Conservation (phyloP, 345 rosid species). For the Cardiospermum halicacabum region DNA sequence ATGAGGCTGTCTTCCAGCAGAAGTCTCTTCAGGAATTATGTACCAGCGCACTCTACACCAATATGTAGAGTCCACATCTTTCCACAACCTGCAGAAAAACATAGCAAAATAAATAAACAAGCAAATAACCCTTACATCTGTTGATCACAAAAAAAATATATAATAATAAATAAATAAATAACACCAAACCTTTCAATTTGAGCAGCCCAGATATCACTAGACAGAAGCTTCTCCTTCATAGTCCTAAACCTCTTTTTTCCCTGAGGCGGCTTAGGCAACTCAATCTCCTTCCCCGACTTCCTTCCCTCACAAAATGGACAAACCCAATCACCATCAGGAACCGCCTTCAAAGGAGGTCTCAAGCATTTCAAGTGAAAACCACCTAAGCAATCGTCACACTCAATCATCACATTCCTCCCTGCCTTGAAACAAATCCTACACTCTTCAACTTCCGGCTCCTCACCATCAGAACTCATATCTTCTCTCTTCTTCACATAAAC, state of each 20-base stretch:
- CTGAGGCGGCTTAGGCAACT: slow-evolving; percentile 46
- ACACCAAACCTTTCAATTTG: slow-evolving; percentile 59
- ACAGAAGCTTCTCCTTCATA: slow-evolving; percentile 81
- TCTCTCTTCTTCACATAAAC: slow-evolving; percentile 89
- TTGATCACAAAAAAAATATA: too few species aligned
- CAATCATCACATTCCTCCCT: slow-evolving; percentile 65
- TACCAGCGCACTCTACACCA: slow-evolving; percentile 82
- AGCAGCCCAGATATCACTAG: slow-evolving; percentile 83
- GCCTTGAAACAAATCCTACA: slow-evolving; percentile 71
- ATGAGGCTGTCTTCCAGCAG: slow-evolving; percentile 74
- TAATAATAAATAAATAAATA: too few species aligned
- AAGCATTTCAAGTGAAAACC: slow-evolving; percentile 91
- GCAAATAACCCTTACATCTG: too few species aligned
- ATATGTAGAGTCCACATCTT: slow-evolving; percentile 57
- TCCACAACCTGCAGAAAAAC: slow-evolving; percentile 62
- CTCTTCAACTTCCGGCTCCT: slow-evolving; percentile 71
- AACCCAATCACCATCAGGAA: slow-evolving; percentile 92
- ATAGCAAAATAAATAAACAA: too few species aligned
- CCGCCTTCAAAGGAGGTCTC: slow-evolving; percentile 66
- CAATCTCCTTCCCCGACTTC: slow-evolving; percentile 47
- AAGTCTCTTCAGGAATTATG: slow-evolving; percentile 88
- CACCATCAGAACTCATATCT: slow-evolving; percentile 56
- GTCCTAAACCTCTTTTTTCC: slow-evolving; percentile 73
- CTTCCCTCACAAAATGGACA: slow-evolving; percentile 62
- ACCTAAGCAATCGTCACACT: slow-evolving; percentile 85